Evolutionary conservation across 352 stramenopile species (phyloP), one percentile per base, ranked within the genome.

Genomic region (Lagenidium giganteum): DNA sequence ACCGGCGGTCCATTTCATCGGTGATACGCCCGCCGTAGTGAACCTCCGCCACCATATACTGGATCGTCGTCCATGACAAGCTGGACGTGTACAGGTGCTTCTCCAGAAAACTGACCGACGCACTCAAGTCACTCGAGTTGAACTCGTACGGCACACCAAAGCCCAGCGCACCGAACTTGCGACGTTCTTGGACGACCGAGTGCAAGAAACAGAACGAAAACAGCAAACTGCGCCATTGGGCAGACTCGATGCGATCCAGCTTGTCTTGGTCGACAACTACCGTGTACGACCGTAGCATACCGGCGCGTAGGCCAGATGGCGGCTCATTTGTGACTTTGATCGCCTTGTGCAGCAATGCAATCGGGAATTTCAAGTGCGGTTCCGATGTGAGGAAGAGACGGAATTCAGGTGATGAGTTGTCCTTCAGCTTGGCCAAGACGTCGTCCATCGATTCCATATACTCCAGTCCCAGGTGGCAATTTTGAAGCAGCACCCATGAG

Each of bases 41-140:
- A 26, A 90, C 75, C 39, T 93, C 80, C 0, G 74, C 75, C 17
- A 88, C 63, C 74, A 93, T 88, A 47, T 89, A 93, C 57, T 88
- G 77, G 24, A 93, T 54, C 11, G 80, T 90, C 0, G 57, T 54
- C 80, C 77, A 92, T 21, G 67, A 83, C 8, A 79, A 47, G 7
- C 53, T 58, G 0, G 62, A 79, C 8, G 70, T 65, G 55, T 85
- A 87, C 46, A 89, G 51, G 56, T 88, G 74, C 3, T 67, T 74
- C 51, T 90, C 77, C 23, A 89, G 50, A 47, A 93, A 88, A 24
- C 44, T 79, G 22, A 85, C 61, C 0, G 70, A 67, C 0, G 80
- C 74, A 11, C 65, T 73, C 33, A 90, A 57, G 50, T 92, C 80
- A 5, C 75, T 64, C 24, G 67, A 65, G 25, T 90, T 90, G 51